Conservation (phyloP, 1,284 basidiomycete species). For the Moesziomyces globuligerus region DNA sequence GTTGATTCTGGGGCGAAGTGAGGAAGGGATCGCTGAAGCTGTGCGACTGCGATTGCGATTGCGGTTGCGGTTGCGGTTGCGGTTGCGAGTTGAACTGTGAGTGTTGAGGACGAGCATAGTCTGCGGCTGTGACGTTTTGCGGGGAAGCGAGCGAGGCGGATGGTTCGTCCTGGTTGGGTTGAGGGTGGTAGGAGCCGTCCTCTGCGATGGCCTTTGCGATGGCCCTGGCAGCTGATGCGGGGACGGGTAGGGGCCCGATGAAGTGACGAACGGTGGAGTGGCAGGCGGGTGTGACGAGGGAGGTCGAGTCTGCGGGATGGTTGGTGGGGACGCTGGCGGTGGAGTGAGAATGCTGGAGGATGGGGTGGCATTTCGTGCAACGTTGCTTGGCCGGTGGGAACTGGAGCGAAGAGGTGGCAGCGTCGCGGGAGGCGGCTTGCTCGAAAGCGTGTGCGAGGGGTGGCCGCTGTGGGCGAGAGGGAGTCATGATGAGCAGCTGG, state of each 20-base stretch:
- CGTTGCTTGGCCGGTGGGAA: conserved; percentile 23
- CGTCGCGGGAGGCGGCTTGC: conserved; percentile 1
- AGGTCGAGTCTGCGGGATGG: conserved; percentile 9
- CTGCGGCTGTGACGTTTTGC: conserved; percentile 9
- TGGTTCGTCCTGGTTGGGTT: background rate
- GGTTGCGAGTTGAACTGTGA: background rate
- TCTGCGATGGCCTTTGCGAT: conserved; percentile 42
- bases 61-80: too few relatives aligned
- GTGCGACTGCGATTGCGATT: conserved; percentile 5
- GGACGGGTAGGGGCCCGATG: conserved; percentile 47
- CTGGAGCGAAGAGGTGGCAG: conserved; percentile 1
- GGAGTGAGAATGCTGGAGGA: conserved; percentile 21
- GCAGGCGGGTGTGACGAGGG: conserved; percentile 16
- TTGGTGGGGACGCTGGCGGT: conserved; percentile 13
- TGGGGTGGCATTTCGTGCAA: conserved; percentile 36
- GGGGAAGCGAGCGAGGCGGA: conserved; percentile 1
- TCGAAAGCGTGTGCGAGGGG: conserved; percentile 7
- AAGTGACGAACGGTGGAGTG: conserved; percentile 36
- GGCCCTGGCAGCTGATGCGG: conserved; percentile 26
- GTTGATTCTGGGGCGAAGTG: background rate
- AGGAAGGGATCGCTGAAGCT: conserved; percentile 18
- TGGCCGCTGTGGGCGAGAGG: conserved; percentile 2
- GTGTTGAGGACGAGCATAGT: conserved; percentile 1
- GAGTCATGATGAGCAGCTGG: conserved; percentile 4
- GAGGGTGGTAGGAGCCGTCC: conserved; percentile 12